Base-by-base conservation (phyloP, 345 rosid genomes). In the Cardamine occulta region DNA sequence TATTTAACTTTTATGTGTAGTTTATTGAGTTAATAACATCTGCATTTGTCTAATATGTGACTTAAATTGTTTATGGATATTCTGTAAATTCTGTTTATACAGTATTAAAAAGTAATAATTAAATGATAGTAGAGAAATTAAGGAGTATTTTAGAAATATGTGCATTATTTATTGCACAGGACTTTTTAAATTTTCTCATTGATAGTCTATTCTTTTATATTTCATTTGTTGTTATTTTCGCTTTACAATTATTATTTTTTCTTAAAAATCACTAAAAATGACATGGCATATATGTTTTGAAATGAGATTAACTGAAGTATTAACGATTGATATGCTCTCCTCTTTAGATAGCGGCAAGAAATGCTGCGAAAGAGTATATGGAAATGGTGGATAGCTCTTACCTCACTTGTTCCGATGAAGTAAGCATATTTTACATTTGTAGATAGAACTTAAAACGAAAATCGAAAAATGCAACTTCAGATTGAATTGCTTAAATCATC, bases 351-450 rank as follows among this genome's bases (percentile, higher is more conserved):
- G 37, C 85, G 8, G 67, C 61, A 63, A 72, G 87, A 84, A 71
- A 66, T 66, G 80, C 79, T 76, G 44, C 82, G 21, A 74, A 65
- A 26, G 18, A 28, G 26, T 84, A 79, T 31, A 77, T 84, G 85
- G 81, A 60, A 32, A 82, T 68, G 85, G 85, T 84, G 59, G 87
- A 84, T 74, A 61, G 70, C 44, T 84, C 87, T 10, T 71, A 70
- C 68, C 79, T 84, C 56, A 82, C 80, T n/a, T 74, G 80, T 79
- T 81, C 81, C 4, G 84, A 81, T 53, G 81, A 81, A 45, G 84
- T 81, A 65, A 49, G 65, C 37, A 54, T 3, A 45, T 2, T 1
- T 34, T 39, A 11, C 8, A 0, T 42, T 42, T 42, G 7, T 13
- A 10, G 4, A 34, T 2, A 21, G 2, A 8, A 42, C 26, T 35